Conservation (phyloP, 345 rosid species). For the Populus euphratica region DNA sequence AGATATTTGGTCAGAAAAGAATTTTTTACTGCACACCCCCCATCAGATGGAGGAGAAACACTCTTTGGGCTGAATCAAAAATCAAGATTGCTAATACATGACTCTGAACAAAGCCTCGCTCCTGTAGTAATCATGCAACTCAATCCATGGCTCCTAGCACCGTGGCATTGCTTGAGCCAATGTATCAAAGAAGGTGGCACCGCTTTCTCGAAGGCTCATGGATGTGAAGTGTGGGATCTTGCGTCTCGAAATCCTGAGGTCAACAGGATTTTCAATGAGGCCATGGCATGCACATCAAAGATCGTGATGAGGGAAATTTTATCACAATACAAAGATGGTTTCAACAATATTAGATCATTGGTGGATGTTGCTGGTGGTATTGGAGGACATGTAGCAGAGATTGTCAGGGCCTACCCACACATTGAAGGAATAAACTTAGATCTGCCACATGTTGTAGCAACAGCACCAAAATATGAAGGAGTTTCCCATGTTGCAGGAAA, state of each 20-base stretch:
- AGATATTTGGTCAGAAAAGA: constrained; percentile 20
- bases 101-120: constrained; percentile 17
- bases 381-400: constrained; percentile 19
- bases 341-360: constrained; percentile 13
- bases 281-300: constrained; percentile 22
- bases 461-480: constrained; percentile 28
- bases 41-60: constrained; percentile 18
- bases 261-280: constrained; percentile 26
- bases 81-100: constrained; percentile 34
- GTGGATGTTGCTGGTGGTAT: constrained; percentile 44
- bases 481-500: constrained; percentile 33
- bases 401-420: constrained; percentile 28
- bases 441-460: constrained; percentile 34
- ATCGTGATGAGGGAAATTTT: constrained; percentile 13
- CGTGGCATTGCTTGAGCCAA: constrained; percentile 32
- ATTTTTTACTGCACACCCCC: constrained; percentile 13
- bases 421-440: constrained; percentile 38
- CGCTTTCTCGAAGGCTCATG: constrained; percentile 38
- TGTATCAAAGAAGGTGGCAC: constrained; percentile 35
- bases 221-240: constrained; percentile 24
- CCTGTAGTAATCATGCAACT: constrained; percentile 27
- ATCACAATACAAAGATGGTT: constrained; percentile 23
- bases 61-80: constrained; percentile 23
- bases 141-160: constrained; percentile 16
- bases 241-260: constrained; percentile 17